Evolutionary conservation across 257 asterid genomes (phyloP).

Genomic region (Salvia rosmarinus): DNA sequence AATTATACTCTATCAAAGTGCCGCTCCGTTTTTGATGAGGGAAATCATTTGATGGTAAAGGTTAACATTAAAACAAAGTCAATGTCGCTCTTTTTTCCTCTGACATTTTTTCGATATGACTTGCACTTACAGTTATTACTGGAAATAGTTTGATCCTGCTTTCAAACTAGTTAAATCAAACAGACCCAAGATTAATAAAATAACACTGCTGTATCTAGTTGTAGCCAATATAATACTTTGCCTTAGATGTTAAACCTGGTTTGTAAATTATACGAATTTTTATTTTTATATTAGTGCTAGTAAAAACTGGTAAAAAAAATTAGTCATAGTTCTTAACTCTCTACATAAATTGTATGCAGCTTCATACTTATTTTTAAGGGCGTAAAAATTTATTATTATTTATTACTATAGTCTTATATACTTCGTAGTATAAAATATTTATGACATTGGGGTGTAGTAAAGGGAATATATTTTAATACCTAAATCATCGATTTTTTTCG

Average conservation of each 20-base stretch:
- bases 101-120: conserved; percentile 21
- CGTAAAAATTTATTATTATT: too few species aligned
- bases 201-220: neutral
- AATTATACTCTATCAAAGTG: conserved; percentile 17
- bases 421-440: too few species aligned
- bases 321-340: too few species aligned
- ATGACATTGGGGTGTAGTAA: too few species aligned
- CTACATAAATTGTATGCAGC: too few species aligned
- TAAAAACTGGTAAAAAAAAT: too few species aligned
- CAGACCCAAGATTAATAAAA: neutral
- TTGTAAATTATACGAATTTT: too few species aligned
- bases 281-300: too few species aligned
- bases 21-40: neutral
- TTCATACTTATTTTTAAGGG: too few species aligned
- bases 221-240: neutral
- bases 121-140: conserved; percentile 29
- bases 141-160: neutral
- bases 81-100: neutral
- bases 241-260: neutral
- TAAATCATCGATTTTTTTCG: too few species aligned
- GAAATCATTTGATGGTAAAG: conserved; percentile 40
- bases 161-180: conserved; percentile 30
- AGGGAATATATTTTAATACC: too few species aligned
- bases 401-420: too few species aligned
- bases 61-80: conserved; percentile 16